Evolutionary conservation across 208 protist genomes (phyloP).

Genomic region (Tritrichomonas foetus): DNA sequence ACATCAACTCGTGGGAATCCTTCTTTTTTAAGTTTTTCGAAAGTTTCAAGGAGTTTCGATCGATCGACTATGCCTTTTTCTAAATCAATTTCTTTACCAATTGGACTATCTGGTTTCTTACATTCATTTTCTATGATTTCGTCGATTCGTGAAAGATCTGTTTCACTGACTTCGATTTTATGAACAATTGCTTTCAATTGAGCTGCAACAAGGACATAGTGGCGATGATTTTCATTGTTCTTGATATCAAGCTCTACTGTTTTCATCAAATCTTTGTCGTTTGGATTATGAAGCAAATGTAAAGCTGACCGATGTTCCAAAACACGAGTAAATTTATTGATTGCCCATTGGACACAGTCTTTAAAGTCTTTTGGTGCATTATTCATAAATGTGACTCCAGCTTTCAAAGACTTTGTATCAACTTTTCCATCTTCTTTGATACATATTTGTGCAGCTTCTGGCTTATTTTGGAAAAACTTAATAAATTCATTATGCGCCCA

Average conservation of each 20-base stretch:
- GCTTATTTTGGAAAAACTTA: not conserved
- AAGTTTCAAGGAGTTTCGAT: not conserved
- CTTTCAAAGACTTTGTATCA: not conserved
- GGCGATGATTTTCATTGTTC: not conserved
- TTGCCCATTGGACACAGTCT: not conserved
- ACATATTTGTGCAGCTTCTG: not conserved
- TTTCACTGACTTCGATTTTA: not conserved
- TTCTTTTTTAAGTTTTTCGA: not conserved
- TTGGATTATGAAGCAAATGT: not conserved
- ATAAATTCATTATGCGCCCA: not conserved
- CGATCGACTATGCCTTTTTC: not conserved
- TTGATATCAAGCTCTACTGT: not conserved
- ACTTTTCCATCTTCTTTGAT: not conserved
- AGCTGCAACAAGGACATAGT: not conserved
- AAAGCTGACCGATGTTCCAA: not conserved
- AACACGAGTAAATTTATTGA: not conserved
- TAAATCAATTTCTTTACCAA: not conserved
- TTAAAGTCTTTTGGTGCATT: not conserved
- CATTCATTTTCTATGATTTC: not conserved
- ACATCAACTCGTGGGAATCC: no score
- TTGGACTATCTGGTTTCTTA: not conserved
- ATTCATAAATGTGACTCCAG: not conserved
- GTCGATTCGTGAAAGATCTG: not conserved
- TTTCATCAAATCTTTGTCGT: no score
- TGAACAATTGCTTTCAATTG: not conserved